Evolutionary conservation across 345 rosid species (phyloP).

Genomic region (Eucalyptus regnans): DNA sequence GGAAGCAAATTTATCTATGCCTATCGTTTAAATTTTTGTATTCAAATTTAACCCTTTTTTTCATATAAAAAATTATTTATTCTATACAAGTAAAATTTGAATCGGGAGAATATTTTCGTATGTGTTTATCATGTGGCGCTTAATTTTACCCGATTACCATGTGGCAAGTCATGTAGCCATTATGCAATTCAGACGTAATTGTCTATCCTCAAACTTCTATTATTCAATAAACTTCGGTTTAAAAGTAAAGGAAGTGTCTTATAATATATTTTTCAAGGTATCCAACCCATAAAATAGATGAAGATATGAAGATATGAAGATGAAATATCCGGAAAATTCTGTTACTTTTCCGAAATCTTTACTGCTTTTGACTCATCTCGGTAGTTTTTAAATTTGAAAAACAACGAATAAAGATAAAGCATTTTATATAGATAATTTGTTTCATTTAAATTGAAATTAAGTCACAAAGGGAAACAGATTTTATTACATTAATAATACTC

Average conservation of each 20-base stretch:
- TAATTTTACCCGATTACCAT: background rate
- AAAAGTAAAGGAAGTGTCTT: background rate
- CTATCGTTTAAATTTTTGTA: no score
- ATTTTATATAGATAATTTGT: background rate
- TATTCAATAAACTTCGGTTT: background rate
- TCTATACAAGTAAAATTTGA: background rate
- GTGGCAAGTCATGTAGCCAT: background rate
- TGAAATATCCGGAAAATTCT: background rate
- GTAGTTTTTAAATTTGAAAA: background rate
- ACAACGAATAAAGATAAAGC: background rate
- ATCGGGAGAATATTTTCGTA: background rate
- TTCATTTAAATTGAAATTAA: background rate
- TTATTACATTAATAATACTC: background rate
- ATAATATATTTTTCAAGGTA: background rate
- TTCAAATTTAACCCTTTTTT: background rate
- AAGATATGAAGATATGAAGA: background rate
- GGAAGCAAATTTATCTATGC: background rate
- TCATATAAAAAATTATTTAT: background rate
- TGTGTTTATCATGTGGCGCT: background rate
- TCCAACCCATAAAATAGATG: background rate
- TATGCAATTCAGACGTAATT: background rate
- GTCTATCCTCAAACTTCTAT: background rate
- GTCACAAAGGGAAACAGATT: background rate
- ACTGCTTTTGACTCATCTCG: background rate
- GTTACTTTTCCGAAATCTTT: background rate